Base-by-base conservation (phyloP, 2,329 filamentous ascomycete species). In the Tolypocladium tundrense region DNA sequence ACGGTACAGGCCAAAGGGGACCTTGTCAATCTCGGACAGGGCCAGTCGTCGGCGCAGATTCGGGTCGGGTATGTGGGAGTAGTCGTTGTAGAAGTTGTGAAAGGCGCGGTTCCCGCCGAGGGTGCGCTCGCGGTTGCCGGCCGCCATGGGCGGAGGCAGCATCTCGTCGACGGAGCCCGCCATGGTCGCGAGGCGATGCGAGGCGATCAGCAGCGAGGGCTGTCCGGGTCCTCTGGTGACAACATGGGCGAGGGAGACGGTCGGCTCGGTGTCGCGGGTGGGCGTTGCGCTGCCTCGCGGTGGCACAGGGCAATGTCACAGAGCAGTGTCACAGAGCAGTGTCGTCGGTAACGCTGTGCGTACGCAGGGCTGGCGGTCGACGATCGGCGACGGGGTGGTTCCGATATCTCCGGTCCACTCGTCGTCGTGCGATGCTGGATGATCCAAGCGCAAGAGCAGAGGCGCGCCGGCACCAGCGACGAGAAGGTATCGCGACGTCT, bases 1-100 rank as follows among this genome's bases (percentile, higher is more conserved):
- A 77, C 75, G 88, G 70, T 89, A 88, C 75, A 87, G 83, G 64
- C 88, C 86, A 67, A 91, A 90, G 0, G 85, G 85, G 4, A 88
- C 85, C 75, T 89, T 88, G 75, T 91, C 88, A 63, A 91, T 90
- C 67, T 92, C 87, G 11, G 88, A 87, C 58, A 93, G 80, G 31
- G 89, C 89, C 58, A 90, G 80, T 58, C 88, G 83, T 62, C 90
- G 81, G 57, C 88, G 83, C 65, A 92, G 81, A 65, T 90, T 89
- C n/a, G 88, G 87, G 68, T 93, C 88, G 62, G 81, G 69, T 40
- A 87, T 82, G 62, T 84, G 81, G 9, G 79, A 82, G 64, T 73
- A 88, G 69, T 88, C 84, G 67, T 88, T 88, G 74, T 86, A 82
- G 70, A 88, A 90, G 70, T 89, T 89, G 74, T 88, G 84, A 69